Base-by-base conservation (phyloP, 202 grass and related monocot genomes). In the Dendrocalamus latiflorus region DNA sequence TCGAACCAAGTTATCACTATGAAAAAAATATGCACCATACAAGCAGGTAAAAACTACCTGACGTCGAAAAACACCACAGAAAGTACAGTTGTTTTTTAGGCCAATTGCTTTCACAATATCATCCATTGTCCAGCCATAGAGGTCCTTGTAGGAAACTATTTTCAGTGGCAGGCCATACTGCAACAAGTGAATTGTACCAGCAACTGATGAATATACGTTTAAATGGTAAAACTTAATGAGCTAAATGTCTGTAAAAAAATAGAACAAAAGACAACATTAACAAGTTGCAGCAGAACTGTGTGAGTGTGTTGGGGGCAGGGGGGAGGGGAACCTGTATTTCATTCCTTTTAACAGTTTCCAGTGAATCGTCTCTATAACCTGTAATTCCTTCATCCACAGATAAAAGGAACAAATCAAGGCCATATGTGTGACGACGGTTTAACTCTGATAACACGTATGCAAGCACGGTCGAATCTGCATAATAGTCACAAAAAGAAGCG, bases 41-140 rank as follows among this genome's bases (percentile, higher is more conserved):
- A 81, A 75, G 60, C 55, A 90, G 7, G 20, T 49, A 78, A 76
- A 20, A 61, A 70, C 45, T 93, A 98, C 92, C 90, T 98, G 95
- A 15, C 93, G 93, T 60, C 89, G 85, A 81, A 98, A 98, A 80
- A 98, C 96, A 84, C 91, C 91, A 86, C 96, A 98, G 69, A 98
- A 98, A 15, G 93, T 98, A 81, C 96, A 99, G 51, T 99, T 95
- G 41, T 95, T 99, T 82, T 95, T 99, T 41, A 95, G 66, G 61
- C 93, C 96, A 85, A 99, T 98, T 87, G 85, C 87, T 87, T 90
- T 93, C 67, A 95, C 89, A 91, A 99, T 95, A 81, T 95, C 91
- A 93, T 99, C 93, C 96, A 99, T 99, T 81, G 93, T 95, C 96
- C 96, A 99, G 50, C 88, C 87, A 88, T 99, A 99, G 55, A 99